phyloP scores from a whole-genome alignment of 495 filamentous ascomycete species.

The Hypoxylon fuscum region DNA sequence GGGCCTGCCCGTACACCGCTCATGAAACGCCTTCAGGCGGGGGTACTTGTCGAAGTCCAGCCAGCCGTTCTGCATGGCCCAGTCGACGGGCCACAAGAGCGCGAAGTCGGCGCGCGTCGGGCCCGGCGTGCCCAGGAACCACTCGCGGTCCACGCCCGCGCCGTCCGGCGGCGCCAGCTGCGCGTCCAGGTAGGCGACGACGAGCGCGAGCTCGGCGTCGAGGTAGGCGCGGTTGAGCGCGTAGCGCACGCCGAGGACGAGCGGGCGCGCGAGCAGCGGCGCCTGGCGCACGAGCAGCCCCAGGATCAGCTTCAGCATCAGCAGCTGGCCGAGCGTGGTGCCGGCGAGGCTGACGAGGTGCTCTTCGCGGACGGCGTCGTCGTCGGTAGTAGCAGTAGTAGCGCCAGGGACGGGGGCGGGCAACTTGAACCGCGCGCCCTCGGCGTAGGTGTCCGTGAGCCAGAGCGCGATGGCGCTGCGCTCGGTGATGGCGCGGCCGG shows the following conservation, averaged over 20 bases:
- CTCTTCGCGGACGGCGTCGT: slow-evolving; percentile 42
- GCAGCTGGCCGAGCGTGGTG: slow-evolving; percentile 14
- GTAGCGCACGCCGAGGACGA: background rate
- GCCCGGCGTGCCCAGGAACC: slow-evolving; percentile 31
- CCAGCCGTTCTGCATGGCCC: slow-evolving; percentile 32
- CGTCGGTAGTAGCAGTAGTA: background rate
- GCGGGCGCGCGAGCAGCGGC: slow-evolving; percentile 24
- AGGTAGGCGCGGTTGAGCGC: slow-evolving; percentile 15
- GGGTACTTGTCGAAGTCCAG: slow-evolving; percentile 38
- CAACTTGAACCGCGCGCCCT: slow-evolving; percentile 25
- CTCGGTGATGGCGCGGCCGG: slow-evolving; percentile 37
- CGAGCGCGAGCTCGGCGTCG: slow-evolving; percentile 16
- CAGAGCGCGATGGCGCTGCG: slow-evolving; percentile 38
- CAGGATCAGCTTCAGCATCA: slow-evolving; percentile 24
- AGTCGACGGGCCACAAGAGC: slow-evolving; percentile 37
- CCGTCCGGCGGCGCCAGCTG: slow-evolving; percentile 16
- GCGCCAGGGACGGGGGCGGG: background rate
- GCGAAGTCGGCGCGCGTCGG: slow-evolving; percentile 39
- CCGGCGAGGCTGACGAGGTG: slow-evolving; percentile 28
- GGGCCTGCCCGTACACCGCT: slow-evolving; percentile 27
- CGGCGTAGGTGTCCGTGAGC: slow-evolving; percentile 38
- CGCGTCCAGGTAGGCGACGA: slow-evolving; percentile 19
- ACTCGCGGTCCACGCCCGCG: slow-evolving; percentile 10
- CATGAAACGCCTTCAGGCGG: slow-evolving; percentile 32
- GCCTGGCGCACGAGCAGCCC: slow-evolving; percentile 2